Evolutionary conservation across 169 alveolate genomes (phyloP).

Genomic region (Babesia ovis): DNA sequence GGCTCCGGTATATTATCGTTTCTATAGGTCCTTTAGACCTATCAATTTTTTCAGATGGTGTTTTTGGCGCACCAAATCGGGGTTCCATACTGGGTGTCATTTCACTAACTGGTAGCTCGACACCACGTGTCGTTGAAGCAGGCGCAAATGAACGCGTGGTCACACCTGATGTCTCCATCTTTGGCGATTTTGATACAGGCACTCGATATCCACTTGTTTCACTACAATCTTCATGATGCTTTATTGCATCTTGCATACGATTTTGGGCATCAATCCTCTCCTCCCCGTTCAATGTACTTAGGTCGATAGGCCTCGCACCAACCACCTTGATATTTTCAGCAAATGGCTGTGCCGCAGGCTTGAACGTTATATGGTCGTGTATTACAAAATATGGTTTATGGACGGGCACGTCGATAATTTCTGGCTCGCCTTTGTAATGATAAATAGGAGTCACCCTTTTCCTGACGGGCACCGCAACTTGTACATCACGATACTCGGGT

Average conservation of each 20-base stretch:
- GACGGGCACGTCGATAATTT: constrained; percentile 74
- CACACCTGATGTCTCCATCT: neutral
- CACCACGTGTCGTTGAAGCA: neutral
- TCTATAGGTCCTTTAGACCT: neutral
- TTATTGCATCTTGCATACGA: constrained; percentile 23
- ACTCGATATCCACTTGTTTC: no score
- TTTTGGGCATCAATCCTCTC: constrained; percentile 42
- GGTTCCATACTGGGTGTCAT: neutral
- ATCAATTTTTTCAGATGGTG: constrained; percentile 2
- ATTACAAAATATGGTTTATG: constrained; percentile 77
- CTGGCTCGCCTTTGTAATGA: constrained; percentile 68
- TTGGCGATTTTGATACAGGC: no score
- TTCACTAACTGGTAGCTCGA: constrained; percentile 6
- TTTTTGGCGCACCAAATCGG: neutral
- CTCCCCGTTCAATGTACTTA: constrained; percentile 20
- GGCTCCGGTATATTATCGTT: constrained; percentile 13
- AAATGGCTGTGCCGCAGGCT: constrained; percentile 23
- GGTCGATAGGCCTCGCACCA: constrained; percentile 41
- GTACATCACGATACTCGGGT: constrained; percentile 75
- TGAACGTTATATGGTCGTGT: constrained; percentile 72
- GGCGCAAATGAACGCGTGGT: neutral
- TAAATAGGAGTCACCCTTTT: constrained; percentile 72
- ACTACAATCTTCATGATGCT: neutral
- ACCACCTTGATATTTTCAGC: constrained; percentile 43
- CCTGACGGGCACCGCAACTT: constrained; percentile 76